Percentiles rank a stretch among this genome's conserved stretches.
These are phyloP conservation scores for Phanerochaete carnosa DNA, from an alignment of 768 basidiomycete genomes.

Conservation along the genomic window DNA sequence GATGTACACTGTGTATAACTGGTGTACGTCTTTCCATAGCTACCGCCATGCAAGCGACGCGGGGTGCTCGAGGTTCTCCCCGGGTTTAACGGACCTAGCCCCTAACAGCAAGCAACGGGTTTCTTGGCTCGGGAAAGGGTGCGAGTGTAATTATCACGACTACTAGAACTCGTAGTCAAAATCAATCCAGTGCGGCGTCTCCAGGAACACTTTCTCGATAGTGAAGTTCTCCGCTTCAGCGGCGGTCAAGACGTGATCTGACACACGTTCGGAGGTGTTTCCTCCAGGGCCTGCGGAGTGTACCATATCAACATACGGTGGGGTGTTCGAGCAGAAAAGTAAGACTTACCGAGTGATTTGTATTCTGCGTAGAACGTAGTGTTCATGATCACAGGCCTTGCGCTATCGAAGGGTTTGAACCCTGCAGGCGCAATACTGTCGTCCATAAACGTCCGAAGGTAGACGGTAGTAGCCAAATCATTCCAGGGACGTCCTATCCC, in stretches of 20 bases:
- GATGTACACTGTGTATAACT: slow-evolving; percentile 16
- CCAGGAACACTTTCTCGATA: slow-evolving; percentile 49
- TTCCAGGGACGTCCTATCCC: slow-evolving; percentile 55
- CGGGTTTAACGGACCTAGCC: neutral
- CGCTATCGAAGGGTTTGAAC: slow-evolving; percentile 45
- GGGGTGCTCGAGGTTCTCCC: neutral
- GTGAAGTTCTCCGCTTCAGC: slow-evolving; percentile 40
- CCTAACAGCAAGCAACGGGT: neutral
- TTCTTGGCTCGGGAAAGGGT: neutral
- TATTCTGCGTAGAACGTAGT: slow-evolving; percentile 61
- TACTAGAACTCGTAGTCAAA: slow-evolving; percentile 33
- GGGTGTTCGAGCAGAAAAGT: neutral
- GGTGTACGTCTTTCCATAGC: slow-evolving; percentile 12
- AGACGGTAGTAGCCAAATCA: slow-evolving; percentile 51
- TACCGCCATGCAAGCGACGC: neutral
- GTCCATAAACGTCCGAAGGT: slow-evolving; percentile 55
- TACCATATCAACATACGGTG: neutral
- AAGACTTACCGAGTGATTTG: slow-evolving; percentile 42
- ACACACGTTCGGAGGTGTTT: slow-evolving; percentile 39
- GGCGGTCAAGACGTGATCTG: slow-evolving; percentile 45
- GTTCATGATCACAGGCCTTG: slow-evolving; percentile 42
- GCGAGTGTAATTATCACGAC: neutral
- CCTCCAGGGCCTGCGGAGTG: slow-evolving; percentile 47
- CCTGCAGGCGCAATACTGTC: slow-evolving; percentile 48
- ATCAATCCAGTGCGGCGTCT: slow-evolving; percentile 54